Base-by-base conservation (phyloP, 2,329 filamentous ascomycete species). In the Aureobasidium namibiae region DNA sequence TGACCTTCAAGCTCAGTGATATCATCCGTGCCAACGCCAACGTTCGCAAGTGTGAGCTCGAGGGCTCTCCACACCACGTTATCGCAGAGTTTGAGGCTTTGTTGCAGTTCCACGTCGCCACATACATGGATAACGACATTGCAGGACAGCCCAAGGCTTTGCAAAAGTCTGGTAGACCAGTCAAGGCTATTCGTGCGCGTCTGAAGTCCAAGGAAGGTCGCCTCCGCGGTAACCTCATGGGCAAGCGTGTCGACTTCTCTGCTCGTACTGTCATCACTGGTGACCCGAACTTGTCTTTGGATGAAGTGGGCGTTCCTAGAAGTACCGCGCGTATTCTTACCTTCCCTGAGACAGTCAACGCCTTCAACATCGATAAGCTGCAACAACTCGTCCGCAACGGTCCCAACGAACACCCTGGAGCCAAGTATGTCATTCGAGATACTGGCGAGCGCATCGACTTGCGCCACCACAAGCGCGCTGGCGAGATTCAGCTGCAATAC, bases 81-180 rank as follows among this genome's bases (percentile, higher is more conserved):
- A 84, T 91, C 16, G 83, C 86, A 61, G 94, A 99, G 68, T 97
- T 96, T 61, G 90, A 96, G 73, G 85, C 87, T 63, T 78, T 99
- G 33, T 79, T 99, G 38, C 95, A 99, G 71, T 99, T 96, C 70
- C 95, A 99, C 69, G 92, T 99, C 61, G 95, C 95, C 44, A 99
- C 95, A 1, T 95, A 96, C 75, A 99, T 99, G 95, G 94, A 99
- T 75, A 99, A 99, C 68, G 92, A 99, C 72, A 96, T 97, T 74
- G 94, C 95, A 63, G 92, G 92, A 52, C 87, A 95, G 67, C 94
- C 94, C 2, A 91, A 94, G 67, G 92, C 94, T 2, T 80, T 97
- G 69, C 95, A 99, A 70, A 99, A 99, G 80, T 96, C 91, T 60
- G 95, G 95, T 49, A 86, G 95, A 69, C 92, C 95, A 0, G 88